A percentile compares a stretch with the other conserved stretches of the same genome.
Conservation (phyloP, 2,329 filamentous ascomycete genomes). For the Daldinia sp. region DNA sequence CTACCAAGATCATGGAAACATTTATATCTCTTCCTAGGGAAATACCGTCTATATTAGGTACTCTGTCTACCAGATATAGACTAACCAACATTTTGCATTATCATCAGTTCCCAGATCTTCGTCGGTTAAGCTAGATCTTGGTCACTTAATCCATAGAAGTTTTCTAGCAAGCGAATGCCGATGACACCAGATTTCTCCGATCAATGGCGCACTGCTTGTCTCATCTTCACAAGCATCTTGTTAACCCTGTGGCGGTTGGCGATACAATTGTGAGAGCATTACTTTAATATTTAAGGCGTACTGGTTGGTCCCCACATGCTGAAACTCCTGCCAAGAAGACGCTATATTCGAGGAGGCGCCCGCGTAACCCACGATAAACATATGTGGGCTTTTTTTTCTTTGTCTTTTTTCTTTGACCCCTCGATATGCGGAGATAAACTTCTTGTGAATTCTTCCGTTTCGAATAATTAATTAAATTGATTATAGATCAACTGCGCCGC, state of each 20-base stretch:
- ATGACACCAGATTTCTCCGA: constrained; percentile 17
- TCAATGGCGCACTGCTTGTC: constrained; percentile 15
- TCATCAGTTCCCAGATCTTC: constrained; percentile 27
- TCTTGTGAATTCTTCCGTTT: not conserved
- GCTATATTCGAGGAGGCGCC: constrained; percentile 13
- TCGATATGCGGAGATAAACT: not conserved
- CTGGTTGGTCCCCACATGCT: constrained; percentile 20
- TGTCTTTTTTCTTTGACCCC: not conserved
- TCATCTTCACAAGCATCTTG: constrained; percentile 11
- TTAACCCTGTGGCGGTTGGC: constrained; percentile 18
- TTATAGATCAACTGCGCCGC: not conserved
- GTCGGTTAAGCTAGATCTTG: constrained; percentile 23
- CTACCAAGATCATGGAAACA: not conserved
- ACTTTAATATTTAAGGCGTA: constrained; percentile 10
- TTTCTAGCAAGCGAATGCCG: not conserved
- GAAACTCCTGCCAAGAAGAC: constrained; percentile 32
- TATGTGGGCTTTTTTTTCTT: not conserved
- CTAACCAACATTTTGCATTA: not conserved
- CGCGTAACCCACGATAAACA: constrained; percentile 27
- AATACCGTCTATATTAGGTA: not conserved
- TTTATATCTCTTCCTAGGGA: not conserved
- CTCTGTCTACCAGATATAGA: not conserved
- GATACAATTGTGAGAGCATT: constrained; percentile 14
- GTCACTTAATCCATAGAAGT: constrained; percentile 1
- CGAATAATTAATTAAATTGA: constrained; percentile 1